Conservation (phyloP, 83 land plant genomes). For the Thuja plicata region DNA sequence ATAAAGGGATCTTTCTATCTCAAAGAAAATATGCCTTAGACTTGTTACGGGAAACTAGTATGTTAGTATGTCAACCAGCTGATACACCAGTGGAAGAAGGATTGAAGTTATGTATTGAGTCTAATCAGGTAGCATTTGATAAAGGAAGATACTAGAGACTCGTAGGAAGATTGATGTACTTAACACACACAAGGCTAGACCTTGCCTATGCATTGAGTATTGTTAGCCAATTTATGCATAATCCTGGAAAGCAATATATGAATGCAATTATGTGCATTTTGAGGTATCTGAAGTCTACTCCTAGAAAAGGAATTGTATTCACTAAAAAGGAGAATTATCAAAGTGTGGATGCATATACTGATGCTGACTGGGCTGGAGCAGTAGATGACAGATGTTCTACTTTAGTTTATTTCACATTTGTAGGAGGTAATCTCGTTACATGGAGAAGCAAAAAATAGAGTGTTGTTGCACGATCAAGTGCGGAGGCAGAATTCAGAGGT, state of each 20-base stretch:
- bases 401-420: neutral
- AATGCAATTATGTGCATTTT: slow-evolving; percentile 11
- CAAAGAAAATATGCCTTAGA: slow-evolving; percentile 23
- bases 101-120: neutral
- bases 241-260: slow-evolving; percentile 12
- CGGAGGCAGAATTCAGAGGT: slow-evolving; percentile 18
- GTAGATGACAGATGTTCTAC: neutral
- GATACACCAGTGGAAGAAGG: slow-evolving; percentile 13
- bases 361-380: slow-evolving; percentile 16
- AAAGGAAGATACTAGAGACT: slow-evolving; percentile 13
- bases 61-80: slow-evolving; percentile 11
- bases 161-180: slow-evolving; percentile 20
- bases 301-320: slow-evolving; percentile 5
- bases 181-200: slow-evolving; percentile 20
- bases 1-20: slow-evolving; percentile 2
- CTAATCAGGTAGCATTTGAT: neutral
- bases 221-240: slow-evolving; percentile 18
- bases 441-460: slow-evolving; percentile 16
- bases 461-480: slow-evolving; percentile 17
- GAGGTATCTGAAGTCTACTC: slow-evolving; percentile 11
- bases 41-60: slow-evolving; percentile 4
- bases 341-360: slow-evolving; percentile 4
- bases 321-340: neutral
- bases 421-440: slow-evolving; percentile 18
- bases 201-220: slow-evolving; percentile 6